These are phyloP conservation scores for Sugiyamaella sp. DNA, from an alignment of 1,139 yeast species.

Conservation along the genomic window DNA sequence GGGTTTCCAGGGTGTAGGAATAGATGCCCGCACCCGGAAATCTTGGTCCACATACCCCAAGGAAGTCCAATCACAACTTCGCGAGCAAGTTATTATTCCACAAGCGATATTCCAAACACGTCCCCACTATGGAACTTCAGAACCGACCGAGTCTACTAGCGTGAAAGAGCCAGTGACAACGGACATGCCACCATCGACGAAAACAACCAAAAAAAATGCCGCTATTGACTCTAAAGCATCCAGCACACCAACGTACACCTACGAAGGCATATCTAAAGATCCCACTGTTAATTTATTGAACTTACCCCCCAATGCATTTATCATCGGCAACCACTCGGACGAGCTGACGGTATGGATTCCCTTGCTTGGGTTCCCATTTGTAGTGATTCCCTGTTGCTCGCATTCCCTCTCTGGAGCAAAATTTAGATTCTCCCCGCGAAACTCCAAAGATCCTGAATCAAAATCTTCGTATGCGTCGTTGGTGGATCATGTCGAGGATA, in stretches of 20 bases:
- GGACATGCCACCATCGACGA: too few species aligned
- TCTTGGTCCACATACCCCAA: constrained; percentile 80
- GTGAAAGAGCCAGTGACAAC: too few species aligned
- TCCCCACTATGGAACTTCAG: too few species aligned
- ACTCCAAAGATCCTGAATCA: constrained; percentile 39
- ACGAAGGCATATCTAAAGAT: constrained; percentile 50
- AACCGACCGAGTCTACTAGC: neutral
- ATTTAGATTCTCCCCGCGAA: constrained; percentile 55
- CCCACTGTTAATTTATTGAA: constrained; percentile 64
- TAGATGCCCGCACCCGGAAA: constrained; percentile 87
- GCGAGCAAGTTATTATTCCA: constrained; percentile 83
- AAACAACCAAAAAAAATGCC: too few species aligned
- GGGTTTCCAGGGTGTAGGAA: constrained; percentile 81
- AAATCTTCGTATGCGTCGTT: constrained; percentile 78
- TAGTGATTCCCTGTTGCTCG: constrained; percentile 95
- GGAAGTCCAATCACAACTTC: constrained; percentile 57
- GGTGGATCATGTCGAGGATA: constrained; percentile 78
- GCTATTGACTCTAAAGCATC: neutral
- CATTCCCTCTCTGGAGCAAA: constrained; percentile 81
- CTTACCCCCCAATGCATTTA: constrained; percentile 69
- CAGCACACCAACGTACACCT: constrained; percentile 4
- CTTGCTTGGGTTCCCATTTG: constrained; percentile 77
- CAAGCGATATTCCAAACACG: constrained; percentile 48
- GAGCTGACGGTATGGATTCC: constrained; percentile 97
- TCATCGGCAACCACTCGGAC: constrained; percentile 95